Conservation (phyloP, 192 early-diverging fungal species). For the Martensiomyces pterosporus region DNA sequence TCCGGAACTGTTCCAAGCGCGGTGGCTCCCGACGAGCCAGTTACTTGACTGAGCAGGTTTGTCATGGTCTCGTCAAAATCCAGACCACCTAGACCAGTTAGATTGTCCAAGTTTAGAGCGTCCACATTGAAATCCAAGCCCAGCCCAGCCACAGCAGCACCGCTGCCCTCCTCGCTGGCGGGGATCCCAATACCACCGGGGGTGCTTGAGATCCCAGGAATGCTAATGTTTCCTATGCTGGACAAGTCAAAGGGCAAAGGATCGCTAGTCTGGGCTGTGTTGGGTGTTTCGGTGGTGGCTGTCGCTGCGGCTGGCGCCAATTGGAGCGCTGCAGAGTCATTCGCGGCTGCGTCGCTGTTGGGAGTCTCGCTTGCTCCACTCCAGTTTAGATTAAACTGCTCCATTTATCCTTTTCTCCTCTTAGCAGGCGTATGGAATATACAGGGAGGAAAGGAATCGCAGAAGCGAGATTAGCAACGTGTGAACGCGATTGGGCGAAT, state of each 20-base stretch:
- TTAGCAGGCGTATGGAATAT: no score
- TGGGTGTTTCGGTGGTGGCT: not conserved
- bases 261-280: conserved; percentile 1
- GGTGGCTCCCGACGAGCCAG: no score
- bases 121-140: conserved; percentile 41
- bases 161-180: not conserved
- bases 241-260: conserved; percentile 9
- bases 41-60: conserved; percentile 38
- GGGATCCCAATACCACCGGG: not conserved
- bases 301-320: not conserved
- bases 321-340: no score
- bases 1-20: no score
- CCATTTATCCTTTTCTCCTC: no score
- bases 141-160: conserved; percentile 2
- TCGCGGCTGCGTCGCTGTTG: not conserved
- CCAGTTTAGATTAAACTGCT: no score
- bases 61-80: conserved; percentile 37
- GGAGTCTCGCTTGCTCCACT: no score
- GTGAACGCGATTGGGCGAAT: no score
- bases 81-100: conserved; percentile 21
- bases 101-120: conserved; percentile 31
- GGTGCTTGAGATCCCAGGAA: conserved; percentile 7
- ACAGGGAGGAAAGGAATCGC: no score
- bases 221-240: conserved; percentile 14
- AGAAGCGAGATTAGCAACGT: no score